Evolutionary conservation across 495 filamentous ascomycete genomes (phyloP), one percentile per base, ranked within the genome.

Genomic region (Neurospora sp.): DNA sequence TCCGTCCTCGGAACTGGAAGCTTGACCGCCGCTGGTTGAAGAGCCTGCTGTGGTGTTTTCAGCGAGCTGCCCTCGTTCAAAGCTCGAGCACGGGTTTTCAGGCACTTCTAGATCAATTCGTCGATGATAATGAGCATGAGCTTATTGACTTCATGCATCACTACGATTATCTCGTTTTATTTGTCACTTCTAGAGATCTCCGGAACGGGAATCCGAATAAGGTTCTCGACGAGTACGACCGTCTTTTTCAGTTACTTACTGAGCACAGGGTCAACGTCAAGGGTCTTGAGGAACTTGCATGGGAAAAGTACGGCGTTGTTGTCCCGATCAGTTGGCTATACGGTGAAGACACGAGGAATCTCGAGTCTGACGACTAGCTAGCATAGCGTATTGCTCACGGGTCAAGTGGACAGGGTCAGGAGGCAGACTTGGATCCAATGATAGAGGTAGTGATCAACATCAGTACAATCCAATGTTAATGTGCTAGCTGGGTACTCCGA

Each of bases 241-340:
- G 3, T 5, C 35, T 48, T 4, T 48, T 48, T 20, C n/a, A 48
- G 8, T n/a, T 20, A 0, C 3, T 48, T 20, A 1, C 44, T 20
- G 7, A 48, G n/a, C 44, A 48, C 0, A n/a, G 44, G 44, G 18
- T 20, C 44, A 48, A 48, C 44, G 0, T 48, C 2, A 0, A 0
- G n/a, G n/a, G 0, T 18, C 0, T 48, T 2, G 42, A 46, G 18
- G 18, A 46, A 3, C n/a, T 0, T 4, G 4, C 18, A 10, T 20
- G n/a, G 8, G 0, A 20, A 48, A 1, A 20, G 44, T 48, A 10
- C 9, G 44, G 44, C 7, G 44, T 4, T 10, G 0, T 4, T 4
- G 3, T 48, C 0, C 44, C 44, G 0, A 48, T 20, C 18, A 1
- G 0, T 5, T 48, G 44, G 44, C 4, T 48, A 10, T 48, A 48